Evolutionary conservation across 1,284 basidiomycete genomes (phyloP), one percentile per base, ranked within the genome.

Genomic region (Lignosus rhinocerotis): DNA sequence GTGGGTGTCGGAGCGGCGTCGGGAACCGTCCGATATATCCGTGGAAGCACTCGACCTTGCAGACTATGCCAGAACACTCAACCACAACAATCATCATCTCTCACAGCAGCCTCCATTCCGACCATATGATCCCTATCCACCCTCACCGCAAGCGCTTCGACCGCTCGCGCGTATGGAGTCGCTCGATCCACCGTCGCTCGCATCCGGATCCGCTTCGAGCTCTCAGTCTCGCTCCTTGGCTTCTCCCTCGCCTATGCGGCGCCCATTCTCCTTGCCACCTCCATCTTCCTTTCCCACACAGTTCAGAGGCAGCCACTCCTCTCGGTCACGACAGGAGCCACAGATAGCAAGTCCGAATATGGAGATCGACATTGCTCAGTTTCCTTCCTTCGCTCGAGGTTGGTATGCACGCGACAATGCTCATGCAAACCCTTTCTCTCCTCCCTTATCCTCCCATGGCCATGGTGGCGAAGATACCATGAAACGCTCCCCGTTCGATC

Each of bases 1-100:
- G 10, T 55, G 52, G 72, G 62, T 50, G 67, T 70, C 55, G 5
- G 53, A 59, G 53, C 63, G 61, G 46, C 66, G 76, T 47, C 72
- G 80, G 60, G 81, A 86, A 60, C 72, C 80, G 2, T 85, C 84
- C n/a, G 85, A 87, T 58, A 78, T 76, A 43, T 87, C 85, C 58
- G 78, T 88, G 2, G 86, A 88, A 68, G 86, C 86, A 3, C 77
- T 88, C 55, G 87, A 89, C 72, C 78, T 89, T 21, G 85, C 86
- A 39, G 86, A 87, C 69, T 89, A 88, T 70, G 77, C 84, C 9
- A 74, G 69, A 60, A 82, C 80, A 31, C 74, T 87, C 30, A 71
- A 74, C 21, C 67, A 67, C 63, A 46, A 72, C 71, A 51, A 75
- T 69, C 67, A 69, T 63, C 66, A 64, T 57, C 71, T 64, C 8